Percentiles rank a stretch among this genome's conserved stretches.
Conservation (phyloP, 192 early-diverging fungal genomes). For the Umbelopsis ramanniana region DNA sequence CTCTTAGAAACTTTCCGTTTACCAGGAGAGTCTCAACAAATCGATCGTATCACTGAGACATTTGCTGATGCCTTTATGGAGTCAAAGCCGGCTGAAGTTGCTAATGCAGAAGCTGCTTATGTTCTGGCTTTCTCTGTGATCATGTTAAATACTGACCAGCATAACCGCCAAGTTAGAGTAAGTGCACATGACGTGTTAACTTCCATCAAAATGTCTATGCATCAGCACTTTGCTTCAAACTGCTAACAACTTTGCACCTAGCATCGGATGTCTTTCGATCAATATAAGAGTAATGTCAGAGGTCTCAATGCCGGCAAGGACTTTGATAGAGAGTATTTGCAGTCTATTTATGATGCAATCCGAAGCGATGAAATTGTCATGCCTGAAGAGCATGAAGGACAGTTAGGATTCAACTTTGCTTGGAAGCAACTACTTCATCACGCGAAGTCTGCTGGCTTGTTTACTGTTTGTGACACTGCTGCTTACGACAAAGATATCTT, state of each 20-base stretch:
- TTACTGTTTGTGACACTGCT: slow-evolving; percentile 59
- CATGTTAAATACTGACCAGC: slow-evolving; percentile 98
- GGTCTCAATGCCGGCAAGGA: slow-evolving; percentile 88
- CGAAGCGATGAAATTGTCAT: slow-evolving; percentile 91
- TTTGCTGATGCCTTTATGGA: slow-evolving; percentile 88
- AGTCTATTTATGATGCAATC: slow-evolving; percentile 88
- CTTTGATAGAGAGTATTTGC: slow-evolving; percentile 81
- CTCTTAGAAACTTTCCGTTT: slow-evolving; percentile 94
- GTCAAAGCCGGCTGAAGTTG: slow-evolving; percentile 66
- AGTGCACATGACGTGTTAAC: slow-evolving; percentile 3
- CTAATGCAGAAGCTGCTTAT: slow-evolving; percentile 80
- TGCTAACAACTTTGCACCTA: slow-evolving; percentile 27
- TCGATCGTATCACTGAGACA: slow-evolving; percentile 91
- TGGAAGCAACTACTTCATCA: slow-evolving; percentile 83
- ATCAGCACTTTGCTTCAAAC: too few species aligned
- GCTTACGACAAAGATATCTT: slow-evolving; percentile 86
- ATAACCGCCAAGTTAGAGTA: slow-evolving; percentile 88
- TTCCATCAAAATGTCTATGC: not conserved
- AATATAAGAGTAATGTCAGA: slow-evolving; percentile 87
- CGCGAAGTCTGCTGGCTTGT: slow-evolving; percentile 52
- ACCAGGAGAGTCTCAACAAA: slow-evolving; percentile 98
- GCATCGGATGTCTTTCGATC: slow-evolving; percentile 86
- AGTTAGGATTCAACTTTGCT: slow-evolving; percentile 91
- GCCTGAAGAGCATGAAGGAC: slow-evolving; percentile 96
- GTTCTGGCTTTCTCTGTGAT: slow-evolving; percentile 93